Conservation (phyloP, 371 early-diverging fungal species). For the Rhizopus delemar region DNA sequence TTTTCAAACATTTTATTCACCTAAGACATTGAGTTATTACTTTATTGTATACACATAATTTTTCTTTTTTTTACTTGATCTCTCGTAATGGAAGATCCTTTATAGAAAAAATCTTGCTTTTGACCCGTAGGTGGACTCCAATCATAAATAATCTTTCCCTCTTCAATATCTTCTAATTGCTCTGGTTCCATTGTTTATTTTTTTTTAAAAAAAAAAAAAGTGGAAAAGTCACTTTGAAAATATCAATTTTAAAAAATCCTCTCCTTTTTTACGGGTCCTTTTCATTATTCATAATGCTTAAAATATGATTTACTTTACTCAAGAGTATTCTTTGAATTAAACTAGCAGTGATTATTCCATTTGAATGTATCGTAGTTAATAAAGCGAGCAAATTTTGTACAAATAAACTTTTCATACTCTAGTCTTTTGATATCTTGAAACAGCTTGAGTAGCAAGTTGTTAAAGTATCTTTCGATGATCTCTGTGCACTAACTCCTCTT, state of each 20-base stretch:
- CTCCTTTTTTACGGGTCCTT: background rate
- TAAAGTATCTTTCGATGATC: too few relatives aligned
- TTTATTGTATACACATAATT: background rate
- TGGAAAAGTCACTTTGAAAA: background rate
- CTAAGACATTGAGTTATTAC: constrained; percentile 8
- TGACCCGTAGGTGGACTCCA: constrained; percentile 45
- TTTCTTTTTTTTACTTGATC: constrained; percentile 26
- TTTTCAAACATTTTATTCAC: constrained; percentile 36
- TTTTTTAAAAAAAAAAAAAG: background rate
- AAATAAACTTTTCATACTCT: too few relatives aligned
- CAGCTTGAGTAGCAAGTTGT: too few relatives aligned
- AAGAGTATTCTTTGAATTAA: too few relatives aligned
- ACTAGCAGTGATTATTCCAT: too few relatives aligned
- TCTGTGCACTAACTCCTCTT: too few relatives aligned
- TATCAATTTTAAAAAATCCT: background rate
- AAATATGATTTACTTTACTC: too few relatives aligned
- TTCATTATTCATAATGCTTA: too few relatives aligned
- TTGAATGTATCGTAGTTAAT: too few relatives aligned
- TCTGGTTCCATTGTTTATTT: background rate
- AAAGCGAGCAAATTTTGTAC: too few relatives aligned
- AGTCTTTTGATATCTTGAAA: too few relatives aligned
- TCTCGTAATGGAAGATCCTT: constrained; percentile 30
- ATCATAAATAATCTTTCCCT: constrained; percentile 36
- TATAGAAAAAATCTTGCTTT: constrained; percentile 32
- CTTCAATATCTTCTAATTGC: constrained; percentile 10